Percentiles rank a stretch among this genome's conserved stretches.
These are phyloP conservation scores for Lentinus tigrinus DNA, from an alignment of 768 basidiomycete genomes.

Conservation along the genomic window DNA sequence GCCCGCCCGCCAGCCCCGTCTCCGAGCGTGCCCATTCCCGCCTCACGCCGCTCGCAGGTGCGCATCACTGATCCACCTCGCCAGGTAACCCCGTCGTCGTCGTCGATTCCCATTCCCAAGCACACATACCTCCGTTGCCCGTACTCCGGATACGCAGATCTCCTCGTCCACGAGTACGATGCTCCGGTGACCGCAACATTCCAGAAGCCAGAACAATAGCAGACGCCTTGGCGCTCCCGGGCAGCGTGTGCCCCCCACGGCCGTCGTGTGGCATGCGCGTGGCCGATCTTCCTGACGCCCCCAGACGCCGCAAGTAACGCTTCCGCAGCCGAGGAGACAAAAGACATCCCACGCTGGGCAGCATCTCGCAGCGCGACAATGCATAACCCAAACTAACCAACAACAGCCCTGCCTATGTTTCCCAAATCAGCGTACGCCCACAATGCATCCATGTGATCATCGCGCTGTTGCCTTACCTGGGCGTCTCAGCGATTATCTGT, in stretches of 20 bases:
- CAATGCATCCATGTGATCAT: slow-evolving; percentile 6
- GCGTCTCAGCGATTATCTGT: neutral
- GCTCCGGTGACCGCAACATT: too few species aligned
- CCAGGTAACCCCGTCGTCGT: too few species aligned
- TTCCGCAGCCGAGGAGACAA: neutral
- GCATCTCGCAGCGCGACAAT: slow-evolving; percentile 6
- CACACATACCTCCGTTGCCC: neutral
- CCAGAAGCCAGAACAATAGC: slow-evolving; percentile 7
- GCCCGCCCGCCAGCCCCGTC: neutral
- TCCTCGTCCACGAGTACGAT: neutral
- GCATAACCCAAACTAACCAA: slow-evolving; percentile 10
- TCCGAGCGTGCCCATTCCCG: neutral
- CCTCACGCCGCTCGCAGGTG: neutral
- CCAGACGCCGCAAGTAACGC: slow-evolving; percentile 1
- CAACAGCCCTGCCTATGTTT: slow-evolving; percentile 8
- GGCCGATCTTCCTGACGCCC: slow-evolving; percentile 1
- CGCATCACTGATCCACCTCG: neutral
- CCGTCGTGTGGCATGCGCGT: neutral
- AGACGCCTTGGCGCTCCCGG: neutral
- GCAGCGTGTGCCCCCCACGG: neutral
- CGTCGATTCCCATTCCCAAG: neutral
- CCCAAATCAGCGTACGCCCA: neutral
- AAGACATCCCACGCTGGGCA: slow-evolving; percentile 5
- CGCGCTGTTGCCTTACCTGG: neutral
- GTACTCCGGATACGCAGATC: neutral